Evolutionary conservation across 257 asterid species (phyloP), one percentile per base, ranked within the genome.

Genomic region (Przewalskia tangutica): DNA sequence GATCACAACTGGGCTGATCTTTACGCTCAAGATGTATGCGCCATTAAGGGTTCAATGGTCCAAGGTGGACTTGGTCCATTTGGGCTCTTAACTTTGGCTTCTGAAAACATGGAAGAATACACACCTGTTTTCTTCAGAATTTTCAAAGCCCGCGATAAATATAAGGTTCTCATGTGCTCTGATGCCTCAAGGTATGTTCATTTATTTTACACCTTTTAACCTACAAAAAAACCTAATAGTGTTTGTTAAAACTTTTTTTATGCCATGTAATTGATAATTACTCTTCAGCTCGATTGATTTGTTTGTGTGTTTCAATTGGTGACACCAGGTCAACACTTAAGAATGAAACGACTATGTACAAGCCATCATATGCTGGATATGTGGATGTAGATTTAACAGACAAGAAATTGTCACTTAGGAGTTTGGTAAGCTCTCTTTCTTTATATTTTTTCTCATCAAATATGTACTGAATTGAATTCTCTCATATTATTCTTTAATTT

Each of bases 11-110:
- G 85, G 89, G 87, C 85, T 17, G 87, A 87, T 51, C 46, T 65
- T 40, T 88, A 87, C 59, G 85, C 90, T 8, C 79, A 83, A 78
- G 42, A 62, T 67, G 81, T 87, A 4, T 85, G 90, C 36, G 86
- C 62, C 75, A 7, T 81, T 62, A 83, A 64, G 34, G 84, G 80
- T 77, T 85, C 87, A 73, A 44, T 62, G 6, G 62, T 38, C 1
- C 50, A 70, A 62, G 88, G 90, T 63, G 77, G 71, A 55, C 40
- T 87, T 8, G 90, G 90, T 8, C 88, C 88, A 13, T 87, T 87
- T 64, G 90, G 90, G 60, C 68, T 87, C 56, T 27, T 85, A 59
- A 84, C 80, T 23, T 77, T 87, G 64, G 85, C 88, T 80, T 87
- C 90, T n/a, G 16, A 65, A 44, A 60, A 85, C 84, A 81, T 87